Conservation (phyloP, 805 yeast species). For the Myxozyma udenii region DNA sequence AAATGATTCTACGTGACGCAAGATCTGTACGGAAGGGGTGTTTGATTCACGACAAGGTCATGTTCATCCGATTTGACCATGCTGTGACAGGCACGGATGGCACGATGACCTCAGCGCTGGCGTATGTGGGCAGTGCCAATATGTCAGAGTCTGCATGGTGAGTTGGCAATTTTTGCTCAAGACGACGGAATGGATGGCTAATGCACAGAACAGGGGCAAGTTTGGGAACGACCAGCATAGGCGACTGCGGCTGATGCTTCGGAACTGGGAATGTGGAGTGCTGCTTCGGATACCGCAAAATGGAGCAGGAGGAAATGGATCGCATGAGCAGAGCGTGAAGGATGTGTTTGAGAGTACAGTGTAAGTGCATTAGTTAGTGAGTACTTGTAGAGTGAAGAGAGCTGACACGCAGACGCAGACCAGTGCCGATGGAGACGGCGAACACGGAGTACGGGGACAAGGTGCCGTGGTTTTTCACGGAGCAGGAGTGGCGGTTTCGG, state of each 20-base stretch:
- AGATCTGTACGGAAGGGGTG: slow-evolving; percentile 21
- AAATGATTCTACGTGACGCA: slow-evolving; percentile 21
- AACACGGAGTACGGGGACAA: slow-evolving; percentile 10
- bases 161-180: background rate
- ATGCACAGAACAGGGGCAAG: slow-evolving; percentile 21
- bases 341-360: slow-evolving; percentile 7
- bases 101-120: slow-evolving; percentile 5
- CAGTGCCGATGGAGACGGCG: slow-evolving; percentile 23
- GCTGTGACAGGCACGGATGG: slow-evolving; percentile 5
- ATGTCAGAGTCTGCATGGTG: slow-evolving; percentile 30
- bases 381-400: no score
- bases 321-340: slow-evolving; percentile 7
- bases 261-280: slow-evolving; percentile 31
- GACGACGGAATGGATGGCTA: background rate
- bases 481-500: background rate
- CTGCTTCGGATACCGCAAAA: slow-evolving; percentile 19
- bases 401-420: slow-evolving; percentile 1
- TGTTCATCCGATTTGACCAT: slow-evolving; percentile 21
- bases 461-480: slow-evolving; percentile 26
- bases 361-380: slow-evolving; percentile 5
- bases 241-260: slow-evolving; percentile 10
- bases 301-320: no score
- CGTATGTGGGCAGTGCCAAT: slow-evolving; percentile 28
- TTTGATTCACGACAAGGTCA: slow-evolving; percentile 27
- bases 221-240: slow-evolving; percentile 15